Conservation (phyloP, 2,329 filamentous ascomycete genomes). For the Penicillium polonicum region DNA sequence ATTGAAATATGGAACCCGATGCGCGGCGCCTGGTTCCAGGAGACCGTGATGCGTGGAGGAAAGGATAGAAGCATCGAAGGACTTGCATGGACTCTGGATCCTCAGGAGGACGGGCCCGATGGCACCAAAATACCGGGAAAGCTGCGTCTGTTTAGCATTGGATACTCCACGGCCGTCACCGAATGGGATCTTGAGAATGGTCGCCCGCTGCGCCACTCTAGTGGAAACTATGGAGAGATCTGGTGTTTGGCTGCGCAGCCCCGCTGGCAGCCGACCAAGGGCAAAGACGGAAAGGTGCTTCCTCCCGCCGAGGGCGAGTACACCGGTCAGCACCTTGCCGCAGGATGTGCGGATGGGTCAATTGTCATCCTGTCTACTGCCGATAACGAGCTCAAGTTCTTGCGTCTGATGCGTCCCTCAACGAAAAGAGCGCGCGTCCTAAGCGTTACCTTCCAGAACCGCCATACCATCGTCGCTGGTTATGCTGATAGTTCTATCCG, state of each 20-base stretch:
- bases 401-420: constrained; percentile 72
- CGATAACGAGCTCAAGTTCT: constrained; percentile 77
- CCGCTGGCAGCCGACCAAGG: constrained; percentile 44
- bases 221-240: constrained; percentile 91
- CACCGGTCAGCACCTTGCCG: constrained; percentile 67
- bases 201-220: constrained; percentile 74
- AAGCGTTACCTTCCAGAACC: constrained; percentile 85
- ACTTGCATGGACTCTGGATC: constrained; percentile 85
- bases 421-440: constrained; percentile 86
- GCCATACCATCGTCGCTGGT: constrained; percentile 78
- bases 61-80: constrained; percentile 86
- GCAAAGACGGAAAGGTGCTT: constrained; percentile 37
- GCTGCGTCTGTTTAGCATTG: constrained; percentile 90
- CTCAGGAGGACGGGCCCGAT: constrained; percentile 62
- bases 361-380: constrained; percentile 83
- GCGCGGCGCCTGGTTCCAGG: constrained; percentile 81
- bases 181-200: constrained; percentile 91
- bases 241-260: constrained; percentile 95
- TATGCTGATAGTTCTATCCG: constrained; percentile 97
- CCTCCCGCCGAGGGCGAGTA: constrained; percentile 40
- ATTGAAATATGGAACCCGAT: constrained; percentile 97
- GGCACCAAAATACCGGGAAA: constrained; percentile 64
- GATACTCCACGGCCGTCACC: constrained; percentile 85
- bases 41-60: constrained; percentile 79
- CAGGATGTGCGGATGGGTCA: constrained; percentile 87